Evolutionary conservation across 2,329 filamentous ascomycete genomes (phyloP).

Genomic region (Diaporthe aspalathi): DNA sequence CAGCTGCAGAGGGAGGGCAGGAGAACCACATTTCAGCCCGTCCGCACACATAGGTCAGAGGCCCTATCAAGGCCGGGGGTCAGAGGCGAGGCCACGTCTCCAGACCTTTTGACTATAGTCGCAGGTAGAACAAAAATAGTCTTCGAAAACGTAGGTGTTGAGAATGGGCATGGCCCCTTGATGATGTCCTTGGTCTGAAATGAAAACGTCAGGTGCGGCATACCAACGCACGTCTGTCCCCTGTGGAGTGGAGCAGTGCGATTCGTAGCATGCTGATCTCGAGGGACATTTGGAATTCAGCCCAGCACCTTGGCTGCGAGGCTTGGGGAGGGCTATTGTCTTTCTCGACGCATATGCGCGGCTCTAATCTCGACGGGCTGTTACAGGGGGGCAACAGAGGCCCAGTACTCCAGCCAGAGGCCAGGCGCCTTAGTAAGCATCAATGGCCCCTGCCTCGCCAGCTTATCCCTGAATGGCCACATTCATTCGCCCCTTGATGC

Average conservation of each 20-base stretch:
- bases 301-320: background rate
- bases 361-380: background rate
- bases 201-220: background rate
- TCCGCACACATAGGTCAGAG: too few relatives aligned
- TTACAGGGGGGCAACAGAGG: too few relatives aligned
- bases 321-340: background rate
- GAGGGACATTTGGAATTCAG: background rate
- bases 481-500: background rate
- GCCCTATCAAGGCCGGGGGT: background rate
- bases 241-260: background rate
- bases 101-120: background rate
- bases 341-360: background rate
- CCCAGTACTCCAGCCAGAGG: background rate
- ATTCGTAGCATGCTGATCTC: background rate
- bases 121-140: background rate
- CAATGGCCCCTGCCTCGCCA: constrained; percentile 15
- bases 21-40: background rate
- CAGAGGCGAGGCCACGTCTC: background rate
- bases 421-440: constrained; percentile 1
- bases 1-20: background rate
- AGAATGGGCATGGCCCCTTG: background rate
- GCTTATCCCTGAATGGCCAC: background rate
- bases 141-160: too few relatives aligned
- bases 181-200: too few relatives aligned
- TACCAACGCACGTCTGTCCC: background rate